These are phyloP conservation scores for Dissophora ornata DNA, from an alignment of 192 early-diverging fungal genomes.

Conservation along the genomic window DNA sequence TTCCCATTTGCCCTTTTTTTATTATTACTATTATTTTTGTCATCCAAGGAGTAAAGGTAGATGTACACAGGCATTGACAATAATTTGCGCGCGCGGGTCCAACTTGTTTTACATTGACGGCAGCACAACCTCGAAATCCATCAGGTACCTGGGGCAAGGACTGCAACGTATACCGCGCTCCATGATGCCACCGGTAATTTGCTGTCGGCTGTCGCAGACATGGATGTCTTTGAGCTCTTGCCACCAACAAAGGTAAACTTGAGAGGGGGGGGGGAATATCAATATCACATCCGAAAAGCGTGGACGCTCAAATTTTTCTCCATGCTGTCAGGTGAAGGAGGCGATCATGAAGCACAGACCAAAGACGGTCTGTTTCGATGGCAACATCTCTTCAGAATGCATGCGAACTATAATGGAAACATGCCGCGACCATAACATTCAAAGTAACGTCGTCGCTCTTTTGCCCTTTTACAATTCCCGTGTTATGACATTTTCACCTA, in stretches of 20 bases:
- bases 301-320: not conserved
- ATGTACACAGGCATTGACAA: not conserved
- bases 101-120: too few species aligned
- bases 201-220: conserved; percentile 90
- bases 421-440: conserved; percentile 50
- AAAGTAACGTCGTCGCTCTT: conserved; percentile 53
- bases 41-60: not conserved
- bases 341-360: conserved; percentile 52
- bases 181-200: conserved; percentile 77
- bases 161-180: conserved; percentile 87
- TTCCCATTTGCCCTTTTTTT: too few species aligned
- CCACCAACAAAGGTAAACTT: conserved; percentile 41
- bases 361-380: conserved; percentile 77
- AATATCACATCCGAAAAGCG: too few species aligned
- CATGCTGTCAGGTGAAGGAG: conserved; percentile 40
- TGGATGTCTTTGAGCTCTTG: conserved; percentile 81
- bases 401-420: conserved; percentile 59
- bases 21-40: too few species aligned
- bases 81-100: too few species aligned
- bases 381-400: conserved; percentile 67
- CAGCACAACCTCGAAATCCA: conserved; percentile 50
- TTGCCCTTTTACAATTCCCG: conserved; percentile 11
- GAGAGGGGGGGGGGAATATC: not conserved
- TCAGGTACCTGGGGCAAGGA: conserved; percentile 54
- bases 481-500: not conserved